Evolutionary conservation across 768 basidiomycete species (phyloP).

Genomic region (Tricholoma sp.): DNA sequence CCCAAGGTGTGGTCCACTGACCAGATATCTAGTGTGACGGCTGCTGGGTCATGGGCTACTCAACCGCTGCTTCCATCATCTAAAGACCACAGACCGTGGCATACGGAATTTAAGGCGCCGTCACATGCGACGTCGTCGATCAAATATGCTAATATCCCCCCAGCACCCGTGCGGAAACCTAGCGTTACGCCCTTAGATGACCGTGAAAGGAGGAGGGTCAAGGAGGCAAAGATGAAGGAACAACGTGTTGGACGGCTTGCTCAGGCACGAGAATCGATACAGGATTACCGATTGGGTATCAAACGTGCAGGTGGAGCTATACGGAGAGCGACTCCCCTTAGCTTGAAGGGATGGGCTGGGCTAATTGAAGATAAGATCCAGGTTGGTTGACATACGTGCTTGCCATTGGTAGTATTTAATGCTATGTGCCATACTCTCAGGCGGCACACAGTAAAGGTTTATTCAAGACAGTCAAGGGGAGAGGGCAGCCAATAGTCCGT

Average conservation of each 20-base stretch:
- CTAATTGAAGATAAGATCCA: conserved; percentile 80
- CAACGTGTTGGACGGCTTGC: conserved; percentile 52
- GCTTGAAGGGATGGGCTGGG: conserved; percentile 68
- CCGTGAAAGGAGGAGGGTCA: conserved; percentile 35
- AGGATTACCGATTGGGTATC: conserved; percentile 73
- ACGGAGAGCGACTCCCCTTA: conserved; percentile 49
- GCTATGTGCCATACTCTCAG: background rate
- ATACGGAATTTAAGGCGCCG: conserved; percentile 60
- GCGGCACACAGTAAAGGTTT: conserved; percentile 57
- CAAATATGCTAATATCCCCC: conserved; percentile 44
- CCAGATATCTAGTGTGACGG: conserved; percentile 13
- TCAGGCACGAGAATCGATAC: conserved; percentile 61
- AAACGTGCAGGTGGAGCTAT: conserved; percentile 18
- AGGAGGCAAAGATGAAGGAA: conserved; percentile 46
- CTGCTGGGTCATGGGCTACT: conserved; percentile 40
- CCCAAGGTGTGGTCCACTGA: conserved; percentile 30
- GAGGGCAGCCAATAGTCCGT: conserved; percentile 37
- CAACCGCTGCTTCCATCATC: conserved; percentile 51
- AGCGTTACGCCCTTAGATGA: conserved; percentile 24
- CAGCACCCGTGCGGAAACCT: conserved; percentile 15
- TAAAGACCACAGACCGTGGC: conserved; percentile 63
- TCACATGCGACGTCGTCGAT: conserved; percentile 49
- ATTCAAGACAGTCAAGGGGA: conserved; percentile 70
- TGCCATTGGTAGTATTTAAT: background rate
- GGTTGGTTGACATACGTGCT: conserved; percentile 31